Evolutionary conservation across 1,139 yeast genomes (phyloP), one percentile per base, ranked within the genome.

Genomic region (Hyphopichia fennica): DNA sequence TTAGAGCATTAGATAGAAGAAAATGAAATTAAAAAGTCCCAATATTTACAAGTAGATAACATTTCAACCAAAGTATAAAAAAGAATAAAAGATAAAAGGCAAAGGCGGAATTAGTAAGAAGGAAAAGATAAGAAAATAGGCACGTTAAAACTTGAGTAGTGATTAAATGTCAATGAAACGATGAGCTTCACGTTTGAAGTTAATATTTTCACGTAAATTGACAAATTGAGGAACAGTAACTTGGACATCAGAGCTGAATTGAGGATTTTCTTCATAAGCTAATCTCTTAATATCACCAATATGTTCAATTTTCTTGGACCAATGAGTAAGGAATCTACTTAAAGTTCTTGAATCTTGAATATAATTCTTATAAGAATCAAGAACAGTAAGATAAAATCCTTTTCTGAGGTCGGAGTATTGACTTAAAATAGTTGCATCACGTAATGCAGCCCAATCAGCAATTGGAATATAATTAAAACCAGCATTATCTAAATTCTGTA

Each of bases 401-500:
- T 72, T 72, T 62, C 88, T 74, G 37, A 72, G 73, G 1, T 60
- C 58, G n/a, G 60, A 47, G 43, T 46, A 63, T 19, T 60, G 62
- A 2, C 82, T 69, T 40, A 78, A 76, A 38, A 85, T 75, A 5
- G 93, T 85, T 13, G 91, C 87, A 60, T 84, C 89, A 65, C 91
- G 77, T 45, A 90, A 68, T 1, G 96, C 87, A 38, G 91, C 84
- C 93, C 96, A 87, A 65, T 88, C 96, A 20, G 93, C 95, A 55
- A 81, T 81, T 10, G 95, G 91, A 52, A 83, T 82, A 53, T 82
- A 83, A 30, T 60, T 65, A 62, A 77, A 79, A 7, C 80, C 78
- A 41, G 75, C 72, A 18, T 65, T 60, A 47, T 83, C 88, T 51
- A 84, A 75, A 45, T 72, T 69, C 13, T 57, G 45, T 40, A 85